Evolutionary conservation across 345 rosid genomes (phyloP).

Genomic region (Salix caprea): DNA sequence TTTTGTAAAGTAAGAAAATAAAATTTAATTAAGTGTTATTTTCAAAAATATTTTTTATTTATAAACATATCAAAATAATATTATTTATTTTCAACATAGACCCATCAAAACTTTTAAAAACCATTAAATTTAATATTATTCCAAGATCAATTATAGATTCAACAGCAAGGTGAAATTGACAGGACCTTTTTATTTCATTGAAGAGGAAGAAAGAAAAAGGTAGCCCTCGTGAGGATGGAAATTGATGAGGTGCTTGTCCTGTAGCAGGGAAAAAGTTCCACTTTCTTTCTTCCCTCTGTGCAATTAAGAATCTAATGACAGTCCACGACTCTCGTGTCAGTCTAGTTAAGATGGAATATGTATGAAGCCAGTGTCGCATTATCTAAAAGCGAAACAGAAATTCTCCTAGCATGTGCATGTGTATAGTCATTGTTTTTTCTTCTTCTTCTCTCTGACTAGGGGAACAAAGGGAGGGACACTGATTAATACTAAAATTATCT

Average conservation of each 20-base stretch:
- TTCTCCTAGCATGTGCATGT: slow-evolving; percentile 3
- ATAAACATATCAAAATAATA: no score
- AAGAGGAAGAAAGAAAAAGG: neutral
- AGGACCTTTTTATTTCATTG: neutral
- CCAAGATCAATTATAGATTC: no score
- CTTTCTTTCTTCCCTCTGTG: neutral
- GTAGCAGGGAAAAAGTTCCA: neutral
- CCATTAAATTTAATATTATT: no score
- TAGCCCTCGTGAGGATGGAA: no score
- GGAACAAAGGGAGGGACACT: neutral
- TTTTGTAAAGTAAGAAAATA: neutral
- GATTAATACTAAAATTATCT: no score
- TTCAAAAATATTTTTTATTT: no score
- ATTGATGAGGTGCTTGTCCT: neutral
- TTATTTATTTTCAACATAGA: no score
- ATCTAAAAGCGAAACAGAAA: slow-evolving; percentile 6
- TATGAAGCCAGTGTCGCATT: slow-evolving; percentile 11
- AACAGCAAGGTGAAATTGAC: neutral
- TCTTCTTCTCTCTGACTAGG: neutral
- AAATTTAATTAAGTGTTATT: no score
- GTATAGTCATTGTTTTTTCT: neutral
- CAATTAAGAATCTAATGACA: slow-evolving; percentile 11
- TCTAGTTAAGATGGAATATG: slow-evolving; percentile 18
- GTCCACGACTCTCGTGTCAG: slow-evolving; percentile 5
- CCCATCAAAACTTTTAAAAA: no score